Percentiles rank a stretch among this genome's conserved stretches.
Conservation (phyloP, 495 filamentous ascomycete genomes). For the Bacidia gigantensis region DNA sequence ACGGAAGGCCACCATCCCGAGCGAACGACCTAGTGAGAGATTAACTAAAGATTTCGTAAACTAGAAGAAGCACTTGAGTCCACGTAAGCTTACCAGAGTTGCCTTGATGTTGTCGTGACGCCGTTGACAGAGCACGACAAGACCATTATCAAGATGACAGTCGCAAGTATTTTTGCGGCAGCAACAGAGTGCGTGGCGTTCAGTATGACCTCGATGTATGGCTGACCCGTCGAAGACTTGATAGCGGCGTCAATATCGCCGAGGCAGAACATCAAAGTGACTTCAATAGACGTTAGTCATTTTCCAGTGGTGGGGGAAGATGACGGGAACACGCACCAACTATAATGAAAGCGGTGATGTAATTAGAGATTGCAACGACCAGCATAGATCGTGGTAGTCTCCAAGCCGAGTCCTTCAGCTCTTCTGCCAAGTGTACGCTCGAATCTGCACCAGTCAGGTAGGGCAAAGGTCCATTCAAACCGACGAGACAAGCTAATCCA, state of each 20-base stretch:
- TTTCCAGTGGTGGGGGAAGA: neutral
- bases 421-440: conserved; percentile 31
- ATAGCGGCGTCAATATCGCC: conserved; percentile 23
- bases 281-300: conserved; percentile 4
- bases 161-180: conserved; percentile 22
- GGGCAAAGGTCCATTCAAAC: conserved; percentile 32
- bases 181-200: conserved; percentile 21
- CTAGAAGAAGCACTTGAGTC: neutral
- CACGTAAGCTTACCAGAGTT: conserved; percentile 21
- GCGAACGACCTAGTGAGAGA: conserved; percentile 23
- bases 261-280: conserved; percentile 22
- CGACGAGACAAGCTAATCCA: conserved; percentile 41
- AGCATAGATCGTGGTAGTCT: conserved; percentile 29
- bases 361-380: conserved; percentile 24
- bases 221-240: conserved; percentile 21
- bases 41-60: conserved; percentile 3
- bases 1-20: conserved; percentile 32
- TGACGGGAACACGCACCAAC: conserved; percentile 19
- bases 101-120: conserved; percentile 28
- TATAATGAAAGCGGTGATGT: conserved; percentile 28
- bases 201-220: conserved; percentile 27
- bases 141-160: conserved; percentile 24
- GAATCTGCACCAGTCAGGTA: conserved; percentile 30
- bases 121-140: conserved; percentile 25
- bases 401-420: conserved; percentile 26